Percentiles rank a stretch among this genome's conserved stretches.
These are phyloP conservation scores for Dioscorea dumetorum DNA, from an alignment of 106 monocot species.

Conservation along the genomic window DNA sequence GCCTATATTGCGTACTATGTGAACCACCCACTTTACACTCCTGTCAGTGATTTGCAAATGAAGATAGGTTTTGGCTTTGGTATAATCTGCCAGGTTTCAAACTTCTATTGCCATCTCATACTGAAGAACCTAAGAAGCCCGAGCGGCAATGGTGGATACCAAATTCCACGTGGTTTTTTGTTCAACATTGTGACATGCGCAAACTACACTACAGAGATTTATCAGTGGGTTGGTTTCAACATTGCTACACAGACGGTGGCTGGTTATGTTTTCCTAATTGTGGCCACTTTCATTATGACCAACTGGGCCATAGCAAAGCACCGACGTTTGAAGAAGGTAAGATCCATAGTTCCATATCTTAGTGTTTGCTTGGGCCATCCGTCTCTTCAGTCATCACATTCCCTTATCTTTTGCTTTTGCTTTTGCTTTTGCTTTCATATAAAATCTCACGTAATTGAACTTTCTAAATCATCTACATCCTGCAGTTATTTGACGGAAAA, in stretches of 20 bases:
- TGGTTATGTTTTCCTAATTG: conserved; percentile 73
- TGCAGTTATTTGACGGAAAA: conserved; percentile 76
- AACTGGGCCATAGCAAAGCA: conserved; percentile 82
- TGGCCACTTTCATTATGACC: conserved; percentile 70
- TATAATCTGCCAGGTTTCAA: conserved; percentile 65
- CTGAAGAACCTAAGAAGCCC: conserved; percentile 76
- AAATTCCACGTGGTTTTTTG: conserved; percentile 74
- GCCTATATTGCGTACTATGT: conserved; percentile 78
- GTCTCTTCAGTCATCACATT: too few species aligned
- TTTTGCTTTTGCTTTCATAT: too few species aligned
- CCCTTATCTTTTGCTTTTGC: too few species aligned
- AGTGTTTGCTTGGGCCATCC: too few species aligned
- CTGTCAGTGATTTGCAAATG: conserved; percentile 69
- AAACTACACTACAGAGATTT: conserved; percentile 90
- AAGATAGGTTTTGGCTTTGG: conserved; percentile 85
- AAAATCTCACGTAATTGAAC: too few species aligned
- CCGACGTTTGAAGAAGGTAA: conserved; percentile 72
- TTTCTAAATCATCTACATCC: not conserved
- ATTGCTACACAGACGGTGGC: conserved; percentile 85
- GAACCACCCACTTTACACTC: conserved; percentile 77
- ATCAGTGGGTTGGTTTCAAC: conserved; percentile 93
- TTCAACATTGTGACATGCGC: conserved; percentile 84
- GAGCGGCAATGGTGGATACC: conserved; percentile 65
- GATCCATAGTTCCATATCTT: too few species aligned
- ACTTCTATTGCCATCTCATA: conserved; percentile 83